phyloP scores from a whole-genome alignment of 148 eudicot species.

The Silene uniflora region DNA sequence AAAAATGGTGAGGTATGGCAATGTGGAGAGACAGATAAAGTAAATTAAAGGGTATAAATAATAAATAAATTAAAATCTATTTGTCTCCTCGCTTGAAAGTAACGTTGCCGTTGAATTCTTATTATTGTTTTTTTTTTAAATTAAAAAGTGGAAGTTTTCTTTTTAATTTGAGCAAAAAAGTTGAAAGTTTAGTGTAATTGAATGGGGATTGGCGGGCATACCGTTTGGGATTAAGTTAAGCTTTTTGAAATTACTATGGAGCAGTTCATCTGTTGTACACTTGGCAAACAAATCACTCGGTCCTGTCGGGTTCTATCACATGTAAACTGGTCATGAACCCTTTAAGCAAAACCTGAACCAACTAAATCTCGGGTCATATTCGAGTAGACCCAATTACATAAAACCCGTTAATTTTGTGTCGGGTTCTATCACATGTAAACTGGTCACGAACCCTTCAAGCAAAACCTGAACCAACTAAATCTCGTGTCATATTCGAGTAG shows the following conservation, averaged over 20 bases:
- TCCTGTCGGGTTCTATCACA: too few relatives aligned
- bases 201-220: slow-evolving; percentile 23
- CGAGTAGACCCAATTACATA: too few relatives aligned
- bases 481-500: too few relatives aligned
- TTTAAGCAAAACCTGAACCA: too few relatives aligned
- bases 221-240: slow-evolving; percentile 14
- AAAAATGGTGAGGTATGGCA: neutral
- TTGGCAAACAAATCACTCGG: too few relatives aligned
- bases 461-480: too few relatives aligned
- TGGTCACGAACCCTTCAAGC: too few relatives aligned
- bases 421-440: too few relatives aligned
- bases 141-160: neutral
- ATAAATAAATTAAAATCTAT: neutral
- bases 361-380: too few relatives aligned
- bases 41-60: neutral
- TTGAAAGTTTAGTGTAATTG: neutral
- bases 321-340: too few relatives aligned
- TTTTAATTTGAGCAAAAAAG: neutral
- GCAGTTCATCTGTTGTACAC: too few relatives aligned
- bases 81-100: neutral
- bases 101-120: slow-evolving; percentile 11
- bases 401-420: too few relatives aligned
- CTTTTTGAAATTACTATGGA: neutral
- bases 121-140: neutral
- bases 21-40: slow-evolving; percentile 2